Conservation (phyloP, 495 filamentous ascomycete species). For the Aspergillus coremiiformis region DNA sequence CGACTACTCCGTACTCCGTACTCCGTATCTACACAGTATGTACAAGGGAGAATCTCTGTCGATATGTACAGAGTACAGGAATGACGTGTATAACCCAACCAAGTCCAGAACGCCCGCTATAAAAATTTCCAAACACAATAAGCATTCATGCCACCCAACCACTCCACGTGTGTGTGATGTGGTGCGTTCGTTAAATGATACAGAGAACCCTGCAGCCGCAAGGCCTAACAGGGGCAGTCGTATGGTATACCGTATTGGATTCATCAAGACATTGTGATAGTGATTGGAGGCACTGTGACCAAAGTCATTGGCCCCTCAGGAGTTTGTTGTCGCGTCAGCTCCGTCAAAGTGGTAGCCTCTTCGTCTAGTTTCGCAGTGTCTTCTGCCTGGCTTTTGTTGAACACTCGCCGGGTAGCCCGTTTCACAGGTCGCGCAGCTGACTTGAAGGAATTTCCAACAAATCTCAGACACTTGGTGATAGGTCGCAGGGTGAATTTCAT, state of each 20-base stretch:
- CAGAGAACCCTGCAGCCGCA: neutral
- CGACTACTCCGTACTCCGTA: too few relatives aligned
- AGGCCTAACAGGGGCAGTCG: neutral
- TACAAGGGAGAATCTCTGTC: neutral
- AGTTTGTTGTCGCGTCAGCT: conserved; percentile 8
- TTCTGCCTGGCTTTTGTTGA: conserved; percentile 1
- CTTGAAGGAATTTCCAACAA: conserved; percentile 13
- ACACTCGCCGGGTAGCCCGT: conserved; percentile 17
- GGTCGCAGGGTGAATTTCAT: conserved; percentile 26
- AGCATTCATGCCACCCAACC: neutral
- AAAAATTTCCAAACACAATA: neutral
- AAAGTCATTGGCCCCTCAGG: conserved; percentile 17
- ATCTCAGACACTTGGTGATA: conserved; percentile 15
- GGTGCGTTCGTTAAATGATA: neutral
- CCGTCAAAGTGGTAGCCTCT: conserved; percentile 7
- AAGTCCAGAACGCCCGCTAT: neutral
- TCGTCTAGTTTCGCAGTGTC: conserved; percentile 4
- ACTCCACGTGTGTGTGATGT: neutral
- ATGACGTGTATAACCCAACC: neutral
- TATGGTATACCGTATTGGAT: neutral
- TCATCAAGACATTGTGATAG: conserved; percentile 28
- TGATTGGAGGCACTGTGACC: conserved; percentile 30
- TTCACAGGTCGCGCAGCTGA: conserved; percentile 18
- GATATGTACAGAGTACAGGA: neutral
- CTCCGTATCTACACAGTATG: neutral